Base-by-base conservation (phyloP, 1,139 yeast species). In the Scheffersomyces illinoinensis region DNA sequence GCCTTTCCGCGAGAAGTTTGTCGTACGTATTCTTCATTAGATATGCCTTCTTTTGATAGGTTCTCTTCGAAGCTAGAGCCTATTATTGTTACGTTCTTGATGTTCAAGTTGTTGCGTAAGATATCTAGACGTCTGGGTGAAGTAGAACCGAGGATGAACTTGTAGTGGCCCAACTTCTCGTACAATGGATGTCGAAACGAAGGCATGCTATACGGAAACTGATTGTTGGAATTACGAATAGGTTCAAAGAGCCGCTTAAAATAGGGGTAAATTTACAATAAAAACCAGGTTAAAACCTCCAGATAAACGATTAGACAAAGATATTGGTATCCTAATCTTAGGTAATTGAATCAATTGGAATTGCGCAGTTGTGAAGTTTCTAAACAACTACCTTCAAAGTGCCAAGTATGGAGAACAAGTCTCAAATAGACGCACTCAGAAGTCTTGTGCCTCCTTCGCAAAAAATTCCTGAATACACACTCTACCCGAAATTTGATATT, bases 91-190 rank as follows among this genome's bases (percentile, higher is more conserved):
- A 83, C 73, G 47, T 87, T 70, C 0, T 73, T 59, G 55, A 93
- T 74, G 0, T 93, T 93, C 65, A 93, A 75, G 66, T 90, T 88
- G 1, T 68, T 71, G 18, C 74, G 66, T 48, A 95, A 70, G 23
- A 95, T 89, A 60, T 90, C 91, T 57, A 77, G 75, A 58, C 99
- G 76, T 61, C 98, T 81, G 1, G 96, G 96, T 0, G 98, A 93
- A 1, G 90, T 83, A 1, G 97, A 91, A 0, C 97, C 98, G 17
- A 95, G 78, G 2, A 92, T 77, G 24, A 92, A 76, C 48, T 76
- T 61, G 62, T 66, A 74, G 3, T 63, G 54, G 2, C 62, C 43
- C 4, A 83, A 64, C 52, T 68, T 65, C 0, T 71, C 66, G 58
- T 73, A 71, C 5, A 80, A 60, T 1, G 78, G 74, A 57, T 76